phyloP scores from a whole-genome alignment of 202 grass and related monocot genomes.

The Schoenoplectus triqueter region DNA sequence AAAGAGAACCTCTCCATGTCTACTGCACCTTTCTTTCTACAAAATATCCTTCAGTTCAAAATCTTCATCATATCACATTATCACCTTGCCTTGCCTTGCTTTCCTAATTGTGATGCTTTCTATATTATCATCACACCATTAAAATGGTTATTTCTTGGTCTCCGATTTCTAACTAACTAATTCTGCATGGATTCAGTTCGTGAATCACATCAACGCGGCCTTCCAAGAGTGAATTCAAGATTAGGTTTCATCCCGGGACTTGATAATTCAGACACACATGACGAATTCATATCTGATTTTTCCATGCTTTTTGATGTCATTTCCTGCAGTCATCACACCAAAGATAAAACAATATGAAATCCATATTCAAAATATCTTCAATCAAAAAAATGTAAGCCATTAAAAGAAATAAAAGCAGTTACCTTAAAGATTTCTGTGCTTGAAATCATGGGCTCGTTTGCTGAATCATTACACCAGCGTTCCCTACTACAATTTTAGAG shows the following conservation, averaged over 20 bases:
- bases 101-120: slow-evolving; percentile 29
- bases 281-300: slow-evolving; percentile 56
- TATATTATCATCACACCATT: slow-evolving; percentile 36
- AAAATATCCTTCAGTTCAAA: slow-evolving; percentile 20
- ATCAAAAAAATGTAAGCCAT: not conserved
- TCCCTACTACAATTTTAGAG: slow-evolving; percentile 43
- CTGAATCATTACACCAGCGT: slow-evolving; percentile 42
- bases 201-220: slow-evolving; percentile 41
- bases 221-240: slow-evolving; percentile 66
- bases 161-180: slow-evolving; percentile 28
- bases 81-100: not conserved
- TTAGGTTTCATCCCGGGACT: slow-evolving; percentile 42
- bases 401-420: not conserved
- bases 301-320: slow-evolving; percentile 53
- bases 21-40: slow-evolving; percentile 19
- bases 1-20: slow-evolving; percentile 24
- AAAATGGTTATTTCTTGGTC: slow-evolving; percentile 30
- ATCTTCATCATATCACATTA: slow-evolving; percentile 14
- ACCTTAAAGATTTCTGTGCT: slow-evolving; percentile 38
- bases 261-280: slow-evolving; percentile 50
- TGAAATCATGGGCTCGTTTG: slow-evolving; percentile 32
- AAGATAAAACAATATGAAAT: slow-evolving; percentile 4
- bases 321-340: slow-evolving; percentile 36
- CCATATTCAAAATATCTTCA: not conserved
- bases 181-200: not conserved